Base-by-base conservation (phyloP, 805 yeast species). In the Jamesozyma spencerorum region DNA sequence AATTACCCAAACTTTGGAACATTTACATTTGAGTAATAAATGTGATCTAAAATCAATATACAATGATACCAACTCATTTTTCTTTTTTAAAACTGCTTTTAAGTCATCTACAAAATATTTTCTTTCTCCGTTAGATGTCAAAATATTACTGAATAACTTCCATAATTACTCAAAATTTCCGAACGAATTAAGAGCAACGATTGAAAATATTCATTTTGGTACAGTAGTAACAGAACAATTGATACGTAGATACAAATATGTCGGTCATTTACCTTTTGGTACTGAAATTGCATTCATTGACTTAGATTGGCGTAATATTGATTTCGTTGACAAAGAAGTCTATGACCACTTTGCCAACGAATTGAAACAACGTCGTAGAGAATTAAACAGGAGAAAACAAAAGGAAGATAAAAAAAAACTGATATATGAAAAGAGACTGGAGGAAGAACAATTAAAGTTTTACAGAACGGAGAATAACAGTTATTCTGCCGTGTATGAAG, bases 231-330 rank as follows among this genome's bases (percentile, higher is more conserved):
- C 81, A 0, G 79, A 75, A 13, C 76, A 75, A n/a, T 45, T 60
- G 3, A 47, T 81, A 52, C 72, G 74, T 38, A 75, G 79, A 48
- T 71, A 71, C 57, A 88, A 86, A 58, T 86, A 83, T 57, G 62
- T 92, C 42, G 71, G 83, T 1, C 90, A 90, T 59, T 62, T 87
- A 18, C 97, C 98, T 0, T 57, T 75, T 22, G 97, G 97, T 1
- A 81, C 95, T 0, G 83, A 81, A 39, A 60, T 90, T 33, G 94
- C 87, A 10, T 78, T 85, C 47, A 56, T 92, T 40, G 97, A 92
- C 51, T 73, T 95, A 38, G 81, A 85, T 55, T 90, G 97, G 97
- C 54, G 69, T 61, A 39, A 60, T 58, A 39, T 68, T 64, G 69
- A 51, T 18, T 40, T 55, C 27, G 51, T 73, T 6, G 71, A 75